Percentiles rank a stretch among this genome's conserved stretches.
Conservation (phyloP, 495 filamentous ascomycete species). For the Penicillium chermesinum region DNA sequence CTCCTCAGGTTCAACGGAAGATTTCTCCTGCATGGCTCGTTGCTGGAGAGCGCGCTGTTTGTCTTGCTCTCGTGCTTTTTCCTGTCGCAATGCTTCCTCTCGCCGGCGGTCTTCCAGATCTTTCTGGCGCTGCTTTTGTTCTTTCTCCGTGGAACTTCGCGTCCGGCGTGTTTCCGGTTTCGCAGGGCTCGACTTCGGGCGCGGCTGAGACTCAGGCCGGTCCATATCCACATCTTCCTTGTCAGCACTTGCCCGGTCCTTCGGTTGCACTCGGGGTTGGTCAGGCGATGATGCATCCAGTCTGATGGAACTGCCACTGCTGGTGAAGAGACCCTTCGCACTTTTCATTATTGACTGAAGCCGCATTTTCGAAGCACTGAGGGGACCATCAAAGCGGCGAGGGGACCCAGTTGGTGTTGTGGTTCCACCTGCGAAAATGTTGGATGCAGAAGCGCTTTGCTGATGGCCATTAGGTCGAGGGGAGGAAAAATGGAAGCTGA, state of each 20-base stretch:
- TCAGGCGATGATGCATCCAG: conserved; percentile 50
- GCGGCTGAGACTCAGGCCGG: conserved; percentile 12
- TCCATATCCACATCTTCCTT: conserved; percentile 6
- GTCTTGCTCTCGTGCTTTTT: conserved; percentile 64
- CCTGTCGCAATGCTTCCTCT: conserved; percentile 50
- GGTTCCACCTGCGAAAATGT: conserved; percentile 44
- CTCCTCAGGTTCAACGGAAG: conserved; percentile 32
- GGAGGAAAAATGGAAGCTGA: conserved; percentile 42
- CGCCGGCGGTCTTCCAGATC: conserved; percentile 47
- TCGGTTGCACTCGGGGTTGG: conserved; percentile 22
- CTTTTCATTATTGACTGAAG: conserved; percentile 82
- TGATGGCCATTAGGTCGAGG: conserved; percentile 47
- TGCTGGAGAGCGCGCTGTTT: conserved; percentile 46
- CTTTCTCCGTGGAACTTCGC: conserved; percentile 68
- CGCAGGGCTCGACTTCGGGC: conserved; percentile 22
- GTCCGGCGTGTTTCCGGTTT: conserved; percentile 54
- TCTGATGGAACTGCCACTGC: conserved; percentile 70
- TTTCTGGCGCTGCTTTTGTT: conserved; percentile 58
- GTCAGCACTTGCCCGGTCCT: conserved; percentile 10
- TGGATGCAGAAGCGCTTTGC: conserved; percentile 61
- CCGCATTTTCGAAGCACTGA: conserved; percentile 84
- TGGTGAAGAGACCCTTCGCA: conserved; percentile 76
- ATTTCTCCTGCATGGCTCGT: conserved; percentile 31
- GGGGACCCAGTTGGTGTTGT: conserved; percentile 71
- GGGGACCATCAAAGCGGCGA: conserved; percentile 66